These are phyloP conservation scores for Cyclocybe cylindracea DNA, from an alignment of 768 basidiomycete genomes.

Conservation along the genomic window DNA sequence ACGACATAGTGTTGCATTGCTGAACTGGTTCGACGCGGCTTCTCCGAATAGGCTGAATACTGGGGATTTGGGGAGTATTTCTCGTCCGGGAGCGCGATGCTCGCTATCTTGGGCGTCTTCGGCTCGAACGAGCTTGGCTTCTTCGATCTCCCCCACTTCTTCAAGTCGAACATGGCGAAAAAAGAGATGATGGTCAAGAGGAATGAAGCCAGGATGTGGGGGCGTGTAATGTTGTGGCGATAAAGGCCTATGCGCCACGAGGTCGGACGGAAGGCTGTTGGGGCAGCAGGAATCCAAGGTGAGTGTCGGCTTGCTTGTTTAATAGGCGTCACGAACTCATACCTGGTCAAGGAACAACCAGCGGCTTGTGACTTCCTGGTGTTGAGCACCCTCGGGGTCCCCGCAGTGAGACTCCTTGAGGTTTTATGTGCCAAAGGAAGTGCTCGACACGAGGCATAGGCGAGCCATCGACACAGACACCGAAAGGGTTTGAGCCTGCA, in stretches of 20 bases:
- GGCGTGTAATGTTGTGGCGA: slow-evolving; percentile 16
- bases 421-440: slow-evolving; percentile 30
- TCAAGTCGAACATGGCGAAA: slow-evolving; percentile 35
- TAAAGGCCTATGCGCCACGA: slow-evolving; percentile 34
- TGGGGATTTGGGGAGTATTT: slow-evolving; percentile 18
- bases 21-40: slow-evolving; percentile 16
- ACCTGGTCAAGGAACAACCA: slow-evolving; percentile 24
- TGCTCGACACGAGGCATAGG: slow-evolving; percentile 32
- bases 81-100: slow-evolving; percentile 31
- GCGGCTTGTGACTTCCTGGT: slow-evolving; percentile 26
- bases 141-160: slow-evolving; percentile 29
- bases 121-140: slow-evolving; percentile 24
- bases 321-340: slow-evolving; percentile 15
- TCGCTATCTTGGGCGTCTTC: slow-evolving; percentile 32
- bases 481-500: too few relatives aligned
- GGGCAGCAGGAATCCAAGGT: slow-evolving; percentile 21
- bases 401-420: slow-evolving; percentile 23
- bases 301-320: slow-evolving; percentile 13
- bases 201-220: slow-evolving; percentile 20
- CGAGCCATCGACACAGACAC: not conserved
- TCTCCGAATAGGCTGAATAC: slow-evolving; percentile 19
- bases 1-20: slow-evolving; percentile 17
- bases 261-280: slow-evolving; percentile 30
- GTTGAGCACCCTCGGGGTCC: slow-evolving; percentile 31
- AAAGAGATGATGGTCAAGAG: slow-evolving; percentile 20